phyloP scores from a whole-genome alignment of 352 stramenopile species.

The Globisporangium parvum region DNA sequence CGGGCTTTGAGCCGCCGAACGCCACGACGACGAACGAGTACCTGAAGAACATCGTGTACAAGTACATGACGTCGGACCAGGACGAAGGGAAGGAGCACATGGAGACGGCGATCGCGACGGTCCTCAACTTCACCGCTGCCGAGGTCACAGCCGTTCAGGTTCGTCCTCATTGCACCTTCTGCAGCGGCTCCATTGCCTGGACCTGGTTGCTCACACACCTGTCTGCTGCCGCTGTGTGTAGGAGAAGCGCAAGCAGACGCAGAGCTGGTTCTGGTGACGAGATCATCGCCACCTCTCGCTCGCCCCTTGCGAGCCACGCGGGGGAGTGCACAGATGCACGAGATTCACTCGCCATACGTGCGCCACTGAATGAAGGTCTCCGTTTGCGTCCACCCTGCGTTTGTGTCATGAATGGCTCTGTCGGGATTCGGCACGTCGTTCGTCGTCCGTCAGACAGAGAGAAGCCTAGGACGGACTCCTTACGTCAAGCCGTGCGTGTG shows the following conservation, averaged over 20 bases:
- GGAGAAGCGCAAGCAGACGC: constrained; percentile 17
- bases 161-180: not conserved
- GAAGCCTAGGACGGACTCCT: not conserved
- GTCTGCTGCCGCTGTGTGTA: not conserved
- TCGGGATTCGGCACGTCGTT: too few relatives aligned
- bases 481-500: constrained; percentile 12
- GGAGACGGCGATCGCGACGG: constrained; percentile 84
- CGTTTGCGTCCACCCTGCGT: too few relatives aligned
- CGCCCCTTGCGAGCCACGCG: too few relatives aligned
- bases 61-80: constrained; percentile 87
- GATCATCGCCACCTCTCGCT: too few relatives aligned
- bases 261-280: constrained; percentile 18
- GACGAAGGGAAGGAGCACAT: constrained; percentile 84
- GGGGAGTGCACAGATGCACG: too few relatives aligned
- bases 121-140: constrained; percentile 76
- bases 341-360: too few relatives aligned
- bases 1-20: constrained; percentile 74
- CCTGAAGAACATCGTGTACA: constrained; percentile 89
- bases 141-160: constrained; percentile 63
- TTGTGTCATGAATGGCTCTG: too few relatives aligned
- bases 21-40: constrained; percentile 85
- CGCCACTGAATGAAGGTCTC: too few relatives aligned
- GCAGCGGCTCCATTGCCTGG: not conserved
- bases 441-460: too few relatives aligned
- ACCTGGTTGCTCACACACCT: not conserved